Percentiles rank a stretch among this genome's conserved stretches.
phyloP scores from a whole-genome alignment of 768 basidiomycete species.

The Termitomyces sp. region DNA sequence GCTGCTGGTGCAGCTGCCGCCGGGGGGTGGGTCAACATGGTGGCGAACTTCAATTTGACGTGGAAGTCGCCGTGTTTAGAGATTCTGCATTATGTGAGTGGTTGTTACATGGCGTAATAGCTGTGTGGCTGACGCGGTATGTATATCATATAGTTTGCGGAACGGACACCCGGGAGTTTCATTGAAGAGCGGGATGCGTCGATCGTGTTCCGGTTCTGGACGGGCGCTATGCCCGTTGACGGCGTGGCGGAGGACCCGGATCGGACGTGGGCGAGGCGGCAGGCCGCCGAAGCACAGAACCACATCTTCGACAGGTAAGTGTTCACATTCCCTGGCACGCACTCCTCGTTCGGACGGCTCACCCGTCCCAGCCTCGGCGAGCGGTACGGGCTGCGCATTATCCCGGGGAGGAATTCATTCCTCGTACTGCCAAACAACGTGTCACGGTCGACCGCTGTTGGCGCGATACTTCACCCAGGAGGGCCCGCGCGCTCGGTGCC shows the following conservation, averaged over 20 bases:
- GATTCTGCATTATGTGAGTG: constrained; percentile 76
- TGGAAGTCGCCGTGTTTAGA: constrained; percentile 83
- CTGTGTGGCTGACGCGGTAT: background rate
- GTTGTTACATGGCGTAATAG: background rate
- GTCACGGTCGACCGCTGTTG: constrained; percentile 76
- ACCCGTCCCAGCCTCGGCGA: constrained; percentile 57
- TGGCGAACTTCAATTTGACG: constrained; percentile 68
- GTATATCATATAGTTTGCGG: constrained; percentile 59
- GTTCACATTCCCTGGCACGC: too few relatives aligned
- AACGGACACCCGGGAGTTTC: constrained; percentile 83
- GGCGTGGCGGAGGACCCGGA: constrained; percentile 39
- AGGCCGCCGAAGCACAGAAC: constrained; percentile 89
- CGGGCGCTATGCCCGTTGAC: constrained; percentile 28
- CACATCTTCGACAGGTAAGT: constrained; percentile 75
- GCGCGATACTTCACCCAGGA: constrained; percentile 70
- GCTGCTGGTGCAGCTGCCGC: background rate
- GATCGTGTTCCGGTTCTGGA: constrained; percentile 85
- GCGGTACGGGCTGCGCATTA: constrained; percentile 77
- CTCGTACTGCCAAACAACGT: constrained; percentile 80
- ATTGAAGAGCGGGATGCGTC: constrained; percentile 82
- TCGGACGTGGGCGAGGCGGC: constrained; percentile 76
- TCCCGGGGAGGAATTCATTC: constrained; percentile 76
- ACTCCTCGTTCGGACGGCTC: too few relatives aligned
- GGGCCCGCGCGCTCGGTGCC: constrained; percentile 38
- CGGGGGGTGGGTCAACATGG: constrained; percentile 72